Evolutionary conservation across 371 early-diverging fungal species (phyloP).

Genomic region (Circinella minor): DNA sequence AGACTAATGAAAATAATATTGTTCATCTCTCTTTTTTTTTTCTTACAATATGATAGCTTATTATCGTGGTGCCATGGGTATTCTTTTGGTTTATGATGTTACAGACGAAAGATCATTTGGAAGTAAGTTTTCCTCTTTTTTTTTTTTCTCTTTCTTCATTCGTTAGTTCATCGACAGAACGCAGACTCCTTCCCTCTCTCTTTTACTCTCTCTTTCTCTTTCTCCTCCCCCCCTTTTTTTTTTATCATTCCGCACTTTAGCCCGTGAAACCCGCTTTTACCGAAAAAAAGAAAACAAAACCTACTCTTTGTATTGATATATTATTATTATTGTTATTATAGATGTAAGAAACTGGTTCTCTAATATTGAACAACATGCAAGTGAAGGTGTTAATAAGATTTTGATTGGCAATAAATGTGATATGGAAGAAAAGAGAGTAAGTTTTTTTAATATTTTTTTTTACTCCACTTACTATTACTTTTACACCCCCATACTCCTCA

Average conservation of each 20-base stretch:
- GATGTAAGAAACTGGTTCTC: constrained; percentile 98
- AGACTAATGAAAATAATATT: background rate
- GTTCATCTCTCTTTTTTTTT: background rate
- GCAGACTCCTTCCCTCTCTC: background rate
- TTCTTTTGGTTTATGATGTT: constrained; percentile 99
- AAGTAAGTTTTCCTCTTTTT: constrained; percentile 56
- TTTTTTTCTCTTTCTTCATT: background rate
- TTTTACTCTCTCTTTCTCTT: background rate
- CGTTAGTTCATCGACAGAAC: background rate
- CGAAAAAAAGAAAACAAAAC: no score
- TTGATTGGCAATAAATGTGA: constrained; percentile 99
- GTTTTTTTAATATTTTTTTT: background rate
- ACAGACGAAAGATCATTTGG: constrained; percentile 97
- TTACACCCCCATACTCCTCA: background rate
- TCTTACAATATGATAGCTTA: constrained; percentile 63
- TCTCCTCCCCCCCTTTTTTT: background rate
- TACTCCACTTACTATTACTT: background rate
- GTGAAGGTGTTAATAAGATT: constrained; percentile 96
- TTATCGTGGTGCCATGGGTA: constrained; percentile 99
- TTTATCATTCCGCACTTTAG: background rate
- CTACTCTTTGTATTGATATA: no score
- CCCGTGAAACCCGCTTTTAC: no score
- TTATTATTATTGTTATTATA: no score
- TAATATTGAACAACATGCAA: constrained; percentile 98
- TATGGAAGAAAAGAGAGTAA: constrained; percentile 86